Conservation (phyloP, 2,329 filamentous ascomycete genomes). For the Diaporthe capsici region DNA sequence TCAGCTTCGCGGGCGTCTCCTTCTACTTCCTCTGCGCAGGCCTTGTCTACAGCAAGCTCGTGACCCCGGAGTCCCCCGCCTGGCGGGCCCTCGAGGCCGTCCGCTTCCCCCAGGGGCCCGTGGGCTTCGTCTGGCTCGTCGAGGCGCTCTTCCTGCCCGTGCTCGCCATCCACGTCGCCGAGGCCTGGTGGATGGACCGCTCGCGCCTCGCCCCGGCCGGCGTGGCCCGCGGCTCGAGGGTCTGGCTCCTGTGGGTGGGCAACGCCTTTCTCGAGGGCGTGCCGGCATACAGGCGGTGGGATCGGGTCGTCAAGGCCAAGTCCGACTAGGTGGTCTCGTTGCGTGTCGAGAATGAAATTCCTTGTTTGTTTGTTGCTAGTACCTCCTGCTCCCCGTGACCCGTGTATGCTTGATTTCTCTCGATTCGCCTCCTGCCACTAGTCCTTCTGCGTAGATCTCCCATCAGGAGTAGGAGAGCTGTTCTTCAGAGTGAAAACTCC, state of each 20-base stretch:
- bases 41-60: constrained; percentile 33
- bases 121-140: constrained; percentile 71
- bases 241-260: constrained; percentile 70
- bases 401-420: neutral
- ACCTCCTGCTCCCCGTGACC: neutral
- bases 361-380: neutral
- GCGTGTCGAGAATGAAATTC: constrained; percentile 1
- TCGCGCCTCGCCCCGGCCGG: constrained; percentile 62
- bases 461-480: neutral
- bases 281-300: constrained; percentile 65
- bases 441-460: neutral
- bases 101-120: constrained; percentile 69
- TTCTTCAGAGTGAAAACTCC: neutral
- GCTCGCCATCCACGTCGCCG: constrained; percentile 74
- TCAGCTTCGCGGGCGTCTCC: constrained; percentile 68
- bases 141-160: constrained; percentile 71
- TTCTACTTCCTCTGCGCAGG: constrained; percentile 61
- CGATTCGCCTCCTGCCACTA: neutral
- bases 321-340: neutral
- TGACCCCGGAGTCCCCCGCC: constrained; percentile 60
- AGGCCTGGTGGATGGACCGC: constrained; percentile 69
- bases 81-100: constrained; percentile 64
- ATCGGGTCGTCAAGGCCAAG: constrained; percentile 58
- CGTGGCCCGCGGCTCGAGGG: constrained; percentile 58
- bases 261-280: constrained; percentile 69